These are phyloP conservation scores for Pseudevernia furfuracea DNA, from an alignment of 495 filamentous ascomycete species.

Conservation along the genomic window DNA sequence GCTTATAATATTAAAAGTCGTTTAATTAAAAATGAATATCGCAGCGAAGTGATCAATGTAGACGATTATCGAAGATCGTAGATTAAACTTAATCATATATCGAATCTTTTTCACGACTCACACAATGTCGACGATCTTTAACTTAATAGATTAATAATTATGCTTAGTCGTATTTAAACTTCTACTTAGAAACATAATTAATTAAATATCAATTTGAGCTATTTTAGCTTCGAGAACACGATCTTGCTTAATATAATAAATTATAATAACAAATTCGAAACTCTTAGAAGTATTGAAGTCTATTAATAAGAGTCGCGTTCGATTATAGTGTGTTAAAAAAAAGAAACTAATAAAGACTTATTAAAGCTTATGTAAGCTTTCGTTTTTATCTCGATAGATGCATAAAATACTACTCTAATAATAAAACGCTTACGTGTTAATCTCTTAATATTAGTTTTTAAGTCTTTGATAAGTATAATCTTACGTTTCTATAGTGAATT, in stretches of 20 bases:
- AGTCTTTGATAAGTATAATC: neutral
- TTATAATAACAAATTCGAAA: neutral
- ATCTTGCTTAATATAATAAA: neutral
- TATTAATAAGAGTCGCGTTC: neutral
- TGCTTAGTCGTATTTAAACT: neutral
- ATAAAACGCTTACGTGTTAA: neutral
- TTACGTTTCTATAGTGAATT: neutral
- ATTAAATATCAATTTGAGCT: too few relatives aligned
- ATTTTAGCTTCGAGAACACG: too few relatives aligned
- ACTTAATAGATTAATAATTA: neutral
- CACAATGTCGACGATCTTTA: neutral
- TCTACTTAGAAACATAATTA: conserved; percentile 7
- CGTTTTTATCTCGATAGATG: neutral
- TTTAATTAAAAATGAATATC: conserved; percentile 11
- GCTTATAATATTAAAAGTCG: neutral
- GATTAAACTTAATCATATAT: neutral
- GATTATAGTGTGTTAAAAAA: neutral
- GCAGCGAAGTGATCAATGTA: conserved; percentile 9
- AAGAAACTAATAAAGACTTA: too few relatives aligned
- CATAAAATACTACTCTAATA: neutral
- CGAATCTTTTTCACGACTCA: neutral
- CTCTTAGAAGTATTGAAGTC: neutral
- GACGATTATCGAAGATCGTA: neutral
- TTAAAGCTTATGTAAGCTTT: neutral
- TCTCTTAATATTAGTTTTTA: neutral